A percentile compares a stretch with the other conserved stretches of the same genome.
Conservation (phyloP, 805 yeast species). For the Zygoascus bituminiphila region DNA sequence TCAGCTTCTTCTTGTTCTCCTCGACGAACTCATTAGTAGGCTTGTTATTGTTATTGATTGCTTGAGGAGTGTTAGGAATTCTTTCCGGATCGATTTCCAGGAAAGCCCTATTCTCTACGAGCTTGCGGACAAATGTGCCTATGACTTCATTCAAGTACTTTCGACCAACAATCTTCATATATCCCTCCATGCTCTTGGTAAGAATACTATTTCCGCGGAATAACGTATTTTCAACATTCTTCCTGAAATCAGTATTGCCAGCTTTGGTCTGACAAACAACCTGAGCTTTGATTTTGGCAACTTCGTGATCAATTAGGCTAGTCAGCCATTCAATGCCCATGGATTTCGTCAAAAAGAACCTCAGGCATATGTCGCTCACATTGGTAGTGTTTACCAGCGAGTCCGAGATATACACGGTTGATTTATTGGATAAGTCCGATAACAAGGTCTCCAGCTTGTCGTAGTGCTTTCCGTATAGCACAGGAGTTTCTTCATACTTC, state of each 20-base stretch:
- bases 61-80: slow-evolving; percentile 26
- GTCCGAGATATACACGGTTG: slow-evolving; percentile 37
- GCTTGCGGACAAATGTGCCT: slow-evolving; percentile 54
- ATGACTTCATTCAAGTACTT: slow-evolving; percentile 67
- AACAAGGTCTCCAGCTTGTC: slow-evolving; percentile 56
- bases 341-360: slow-evolving; percentile 64
- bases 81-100: slow-evolving; percentile 80
- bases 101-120: slow-evolving; percentile 42
- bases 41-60: slow-evolving; percentile 1
- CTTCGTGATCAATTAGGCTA: slow-evolving; percentile 59
- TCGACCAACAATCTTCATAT: slow-evolving; percentile 67
- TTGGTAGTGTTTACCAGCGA: slow-evolving; percentile 14
- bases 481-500: slow-evolving; percentile 19
- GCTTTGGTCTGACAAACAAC: slow-evolving; percentile 1
- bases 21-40: slow-evolving; percentile 36
- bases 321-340: slow-evolving; percentile 67
- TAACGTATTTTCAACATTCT: slow-evolving; percentile 46
- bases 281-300: slow-evolving; percentile 25
- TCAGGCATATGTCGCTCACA: slow-evolving; percentile 42
- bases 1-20: slow-evolving; percentile 42
- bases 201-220: slow-evolving; percentile 83
- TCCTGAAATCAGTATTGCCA: slow-evolving; percentile 3
- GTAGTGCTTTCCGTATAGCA: slow-evolving; percentile 51
- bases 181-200: slow-evolving; percentile 73
- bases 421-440: slow-evolving; percentile 19